Conservation (phyloP, 495 filamentous ascomycete genomes). For the Penicillium crystallinum region DNA sequence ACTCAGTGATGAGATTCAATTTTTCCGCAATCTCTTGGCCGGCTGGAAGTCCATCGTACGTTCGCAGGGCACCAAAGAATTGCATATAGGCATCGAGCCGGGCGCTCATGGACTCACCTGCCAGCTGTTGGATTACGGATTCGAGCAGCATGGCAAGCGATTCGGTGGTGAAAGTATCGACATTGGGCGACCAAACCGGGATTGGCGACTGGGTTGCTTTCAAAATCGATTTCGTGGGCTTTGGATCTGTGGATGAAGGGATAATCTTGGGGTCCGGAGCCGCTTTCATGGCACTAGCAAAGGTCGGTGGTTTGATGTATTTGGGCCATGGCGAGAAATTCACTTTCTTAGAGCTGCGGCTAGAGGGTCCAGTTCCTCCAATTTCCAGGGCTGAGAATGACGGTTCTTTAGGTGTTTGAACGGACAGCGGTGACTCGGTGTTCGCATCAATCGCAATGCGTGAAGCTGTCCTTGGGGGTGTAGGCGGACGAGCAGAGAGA, state of each 20-base stretch:
- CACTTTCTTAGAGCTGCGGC: constrained; percentile 60
- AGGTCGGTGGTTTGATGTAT: constrained; percentile 57
- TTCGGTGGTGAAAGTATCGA: constrained; percentile 36
- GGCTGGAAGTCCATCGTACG: constrained; percentile 71
- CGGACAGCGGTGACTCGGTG: constrained; percentile 26
- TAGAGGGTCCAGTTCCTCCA: constrained; percentile 28
- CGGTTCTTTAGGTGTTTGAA: constrained; percentile 47
- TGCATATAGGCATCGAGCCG: constrained; percentile 83
- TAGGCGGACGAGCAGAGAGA: constrained; percentile 53
- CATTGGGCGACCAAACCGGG: constrained; percentile 29
- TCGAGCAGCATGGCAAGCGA: constrained; percentile 70
- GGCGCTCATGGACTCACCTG: constrained; percentile 58
- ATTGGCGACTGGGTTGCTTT: constrained; percentile 55
- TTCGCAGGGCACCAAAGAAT: constrained; percentile 66
- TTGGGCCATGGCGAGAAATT: constrained; percentile 69
- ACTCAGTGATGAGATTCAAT: constrained; percentile 66
- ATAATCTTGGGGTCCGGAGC: constrained; percentile 43
- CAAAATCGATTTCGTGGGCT: constrained; percentile 79
- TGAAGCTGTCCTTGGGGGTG: constrained; percentile 56
- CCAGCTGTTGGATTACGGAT: constrained; percentile 73
- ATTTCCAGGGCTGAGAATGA: constrained; percentile 40
- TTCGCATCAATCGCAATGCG: constrained; percentile 28
- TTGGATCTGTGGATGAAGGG: constrained; percentile 58
- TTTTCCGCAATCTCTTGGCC: constrained; percentile 66
- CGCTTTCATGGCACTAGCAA: constrained; percentile 39